Evolutionary conservation across 2,329 filamentous ascomycete species (phyloP), one percentile per base, ranked within the genome.

Genomic region (Pseudogymnoascus sp.): DNA sequence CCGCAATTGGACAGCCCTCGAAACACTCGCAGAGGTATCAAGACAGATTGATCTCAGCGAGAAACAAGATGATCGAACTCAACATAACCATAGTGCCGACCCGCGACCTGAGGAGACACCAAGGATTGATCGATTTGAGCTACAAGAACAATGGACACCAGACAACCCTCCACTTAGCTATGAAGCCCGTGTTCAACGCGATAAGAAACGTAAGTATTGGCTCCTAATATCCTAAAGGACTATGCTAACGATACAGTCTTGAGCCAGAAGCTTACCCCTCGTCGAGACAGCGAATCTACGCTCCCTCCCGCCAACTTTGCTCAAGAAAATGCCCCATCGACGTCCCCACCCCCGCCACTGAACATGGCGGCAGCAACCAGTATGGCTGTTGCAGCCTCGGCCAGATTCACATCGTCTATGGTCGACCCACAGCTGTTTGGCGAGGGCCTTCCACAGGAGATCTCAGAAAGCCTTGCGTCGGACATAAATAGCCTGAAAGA

Each of bases 11-110:
- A 91, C 90, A 65, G 90, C 90, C 1, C 80, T 96, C 38, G 90
- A 96, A 73, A 92, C 92, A 4, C 81, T 96, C 22, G 92, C 92
- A 33, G 92, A 96, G 75, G 92, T 93, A 0, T 96, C 92, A 60
- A 84, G 91, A 60, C 90, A 90, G 73, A 84, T 95, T 64, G 89
- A 89, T 68, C 79, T 86, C 14, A 83, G 80, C 65, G 82, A 86
- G 70, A 86, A 85, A 71, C 82, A 80, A 61, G 82, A 84, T 68
- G 79, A 79, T 63, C 76, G 82, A 65, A 79, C 78, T 4, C 76
- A 76, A 66, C 72, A 81, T 65, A 80, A 75, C 68, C 77, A 75
- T 73, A 80, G 75, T 68, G 74, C 72, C 67, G 72, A 61, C 16
- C 64, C 62, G 11, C 63, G 65, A 62, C 43, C 64, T 14, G 64